Evolutionary conservation across 1,284 basidiomycete species (phyloP).

Genomic region (Jaminaea rosea): DNA sequence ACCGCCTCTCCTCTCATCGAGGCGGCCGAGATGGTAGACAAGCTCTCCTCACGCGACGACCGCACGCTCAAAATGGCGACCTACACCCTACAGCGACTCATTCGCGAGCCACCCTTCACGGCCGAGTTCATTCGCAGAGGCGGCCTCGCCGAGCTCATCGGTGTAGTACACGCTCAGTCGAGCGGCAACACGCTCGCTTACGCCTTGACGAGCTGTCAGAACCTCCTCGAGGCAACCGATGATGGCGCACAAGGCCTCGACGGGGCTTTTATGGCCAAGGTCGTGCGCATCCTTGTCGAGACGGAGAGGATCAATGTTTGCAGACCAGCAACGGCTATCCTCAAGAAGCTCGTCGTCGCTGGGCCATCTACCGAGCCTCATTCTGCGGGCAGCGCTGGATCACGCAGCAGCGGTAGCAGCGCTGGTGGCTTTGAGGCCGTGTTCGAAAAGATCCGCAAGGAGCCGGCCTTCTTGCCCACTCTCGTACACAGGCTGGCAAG

Average conservation of each 20-base stretch:
- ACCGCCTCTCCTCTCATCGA: constrained; percentile 72
- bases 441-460: constrained; percentile 30
- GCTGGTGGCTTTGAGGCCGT: constrained; percentile 40
- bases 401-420: constrained; percentile 8
- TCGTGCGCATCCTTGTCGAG: constrained; percentile 62
- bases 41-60: constrained; percentile 60
- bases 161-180: constrained; percentile 40
- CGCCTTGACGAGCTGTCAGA: constrained; percentile 72
- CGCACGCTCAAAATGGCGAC: constrained; percentile 59
- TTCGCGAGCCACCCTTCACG: constrained; percentile 81
- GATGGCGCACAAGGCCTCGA: constrained; percentile 63
- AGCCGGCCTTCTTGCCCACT: constrained; percentile 35
- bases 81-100: constrained; percentile 73
- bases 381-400: background rate
- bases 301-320: constrained; percentile 66
- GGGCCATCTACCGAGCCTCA: constrained; percentile 18
- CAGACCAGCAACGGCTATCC: constrained; percentile 87
- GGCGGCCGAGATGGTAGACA: constrained; percentile 68
- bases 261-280: constrained; percentile 62
- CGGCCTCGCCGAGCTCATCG: constrained; percentile 51
- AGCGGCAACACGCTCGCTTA: constrained; percentile 82
- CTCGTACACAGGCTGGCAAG: constrained; percentile 39
- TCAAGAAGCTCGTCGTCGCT: constrained; percentile 65
- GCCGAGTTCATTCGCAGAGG: constrained; percentile 71
- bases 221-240: constrained; percentile 51